Evolutionary conservation across 2,329 filamentous ascomycete species (phyloP).

Genomic region (Penicillium aurantiogriseum): DNA sequence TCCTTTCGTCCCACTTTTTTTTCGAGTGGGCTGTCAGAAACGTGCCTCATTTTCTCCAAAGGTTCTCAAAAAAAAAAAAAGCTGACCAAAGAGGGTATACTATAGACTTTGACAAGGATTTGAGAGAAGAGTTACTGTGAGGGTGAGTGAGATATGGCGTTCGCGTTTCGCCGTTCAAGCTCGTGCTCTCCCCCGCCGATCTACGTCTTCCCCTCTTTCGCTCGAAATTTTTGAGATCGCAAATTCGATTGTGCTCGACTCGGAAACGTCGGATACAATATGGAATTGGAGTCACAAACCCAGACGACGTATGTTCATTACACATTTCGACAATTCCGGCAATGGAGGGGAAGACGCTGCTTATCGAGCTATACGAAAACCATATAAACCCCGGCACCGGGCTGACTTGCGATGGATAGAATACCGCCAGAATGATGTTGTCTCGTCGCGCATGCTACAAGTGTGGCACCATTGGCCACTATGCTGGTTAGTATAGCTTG

Average conservation of each 20-base stretch:
- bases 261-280: background rate
- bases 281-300: background rate
- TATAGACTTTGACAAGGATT: constrained; percentile 25
- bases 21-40: constrained; percentile 32
- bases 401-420: constrained; percentile 22
- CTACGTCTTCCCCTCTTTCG: constrained; percentile 12
- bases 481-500: constrained; percentile 45
- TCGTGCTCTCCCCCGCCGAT: constrained; percentile 9
- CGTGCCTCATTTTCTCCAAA: constrained; percentile 24
- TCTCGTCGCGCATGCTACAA: constrained; percentile 81
- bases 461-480: constrained; percentile 74
- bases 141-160: constrained; percentile 27
- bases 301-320: background rate
- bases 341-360: constrained; percentile 11
- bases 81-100: constrained; percentile 16
- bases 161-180: constrained; percentile 3
- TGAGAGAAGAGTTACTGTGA: constrained; percentile 29
- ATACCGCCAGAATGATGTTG: constrained; percentile 65
- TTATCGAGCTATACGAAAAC: constrained; percentile 9
- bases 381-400: background rate
- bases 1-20: constrained; percentile 14
- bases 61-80: constrained; percentile 25
- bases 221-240: constrained; percentile 6
- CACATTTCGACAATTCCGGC: background rate
- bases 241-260: background rate